These are phyloP conservation scores for Beta corolliflora DNA, from an alignment of 179 eudicot genomes.

Conservation along the genomic window DNA sequence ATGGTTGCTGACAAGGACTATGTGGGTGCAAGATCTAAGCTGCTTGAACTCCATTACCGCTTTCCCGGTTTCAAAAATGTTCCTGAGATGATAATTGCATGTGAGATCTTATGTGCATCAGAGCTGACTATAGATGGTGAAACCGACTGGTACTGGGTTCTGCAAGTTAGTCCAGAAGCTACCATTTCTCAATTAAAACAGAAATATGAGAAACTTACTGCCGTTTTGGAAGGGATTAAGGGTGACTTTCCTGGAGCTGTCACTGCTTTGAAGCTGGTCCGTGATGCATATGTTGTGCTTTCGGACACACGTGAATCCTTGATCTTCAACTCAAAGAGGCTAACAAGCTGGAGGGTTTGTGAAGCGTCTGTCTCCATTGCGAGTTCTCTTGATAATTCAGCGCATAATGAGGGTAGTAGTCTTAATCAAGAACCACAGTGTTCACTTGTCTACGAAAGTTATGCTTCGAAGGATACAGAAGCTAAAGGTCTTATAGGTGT, in stretches of 20 bases:
- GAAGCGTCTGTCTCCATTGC: conserved; percentile 18
- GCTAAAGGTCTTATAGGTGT: neutral
- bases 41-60: conserved; percentile 36
- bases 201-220: conserved; percentile 28
- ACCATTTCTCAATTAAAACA: conserved; percentile 21
- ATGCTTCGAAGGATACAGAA: conserved; percentile 3
- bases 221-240: conserved; percentile 35
- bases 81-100: conserved; percentile 29
- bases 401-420: conserved; percentile 7
- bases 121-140: conserved; percentile 31
- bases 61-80: conserved; percentile 22
- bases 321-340: conserved; percentile 36
- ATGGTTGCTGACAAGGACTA: conserved; percentile 33
- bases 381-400: conserved; percentile 19
- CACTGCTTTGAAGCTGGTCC: conserved; percentile 37
- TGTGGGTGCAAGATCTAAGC: conserved; percentile 34
- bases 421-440: conserved; percentile 25
- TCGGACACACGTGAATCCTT: conserved; percentile 30
- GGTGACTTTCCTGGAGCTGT: conserved; percentile 35
- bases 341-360: conserved; percentile 26
- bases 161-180: conserved; percentile 36
- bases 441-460: conserved; percentile 23
- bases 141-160: conserved; percentile 46
- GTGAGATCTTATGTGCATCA: conserved; percentile 35
- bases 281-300: conserved; percentile 34